A percentile compares a stretch with the other conserved stretches of the same genome.
phyloP scores from a whole-genome alignment of 2,329 filamentous ascomycete genomes.

The Epichloe gansuensis region DNA sequence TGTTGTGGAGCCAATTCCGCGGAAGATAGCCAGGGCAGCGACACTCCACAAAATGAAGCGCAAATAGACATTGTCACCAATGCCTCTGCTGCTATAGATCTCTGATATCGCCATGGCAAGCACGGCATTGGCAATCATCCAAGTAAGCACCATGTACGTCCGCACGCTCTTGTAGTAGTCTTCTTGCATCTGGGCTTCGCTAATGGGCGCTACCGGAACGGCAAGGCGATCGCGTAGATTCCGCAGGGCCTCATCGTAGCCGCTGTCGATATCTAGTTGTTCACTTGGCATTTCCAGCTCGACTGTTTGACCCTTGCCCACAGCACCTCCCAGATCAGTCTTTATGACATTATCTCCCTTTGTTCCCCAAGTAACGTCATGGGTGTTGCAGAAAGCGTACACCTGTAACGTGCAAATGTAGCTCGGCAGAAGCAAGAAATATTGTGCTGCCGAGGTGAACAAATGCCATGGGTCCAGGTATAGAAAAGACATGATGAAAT shows the following conservation, averaged over 20 bases:
- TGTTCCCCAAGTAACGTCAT: constrained; percentile 97
- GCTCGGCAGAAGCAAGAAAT: constrained; percentile 79
- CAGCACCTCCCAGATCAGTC: constrained; percentile 81
- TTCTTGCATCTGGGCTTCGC: constrained; percentile 80
- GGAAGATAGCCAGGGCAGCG: constrained; percentile 73
- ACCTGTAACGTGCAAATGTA: constrained; percentile 98
- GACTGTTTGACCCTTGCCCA: constrained; percentile 66
- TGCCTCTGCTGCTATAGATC: constrained; percentile 58
- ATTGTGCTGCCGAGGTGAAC: constrained; percentile 83
- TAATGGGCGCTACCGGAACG: constrained; percentile 48
- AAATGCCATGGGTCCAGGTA: constrained; percentile 99
- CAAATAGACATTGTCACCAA: constrained; percentile 79
- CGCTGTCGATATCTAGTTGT: constrained; percentile 94
- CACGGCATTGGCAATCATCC: constrained; percentile 86
- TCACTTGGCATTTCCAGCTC: constrained; percentile 96
- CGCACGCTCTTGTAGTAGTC: constrained; percentile 97
- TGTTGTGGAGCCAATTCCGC: constrained; percentile 66
- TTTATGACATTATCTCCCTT: constrained; percentile 95
- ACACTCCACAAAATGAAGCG: constrained; percentile 90
- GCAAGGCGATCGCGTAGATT: constrained; percentile 90
- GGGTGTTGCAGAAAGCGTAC: constrained; percentile 97
- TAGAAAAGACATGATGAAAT: constrained; percentile 91
- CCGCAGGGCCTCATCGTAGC: constrained; percentile 91
- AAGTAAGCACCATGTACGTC: constrained; percentile 93
- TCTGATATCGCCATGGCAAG: constrained; percentile 90